Conservation (phyloP, 176 grass and related monocot genomes). For the Ensete glaucum region DNA sequence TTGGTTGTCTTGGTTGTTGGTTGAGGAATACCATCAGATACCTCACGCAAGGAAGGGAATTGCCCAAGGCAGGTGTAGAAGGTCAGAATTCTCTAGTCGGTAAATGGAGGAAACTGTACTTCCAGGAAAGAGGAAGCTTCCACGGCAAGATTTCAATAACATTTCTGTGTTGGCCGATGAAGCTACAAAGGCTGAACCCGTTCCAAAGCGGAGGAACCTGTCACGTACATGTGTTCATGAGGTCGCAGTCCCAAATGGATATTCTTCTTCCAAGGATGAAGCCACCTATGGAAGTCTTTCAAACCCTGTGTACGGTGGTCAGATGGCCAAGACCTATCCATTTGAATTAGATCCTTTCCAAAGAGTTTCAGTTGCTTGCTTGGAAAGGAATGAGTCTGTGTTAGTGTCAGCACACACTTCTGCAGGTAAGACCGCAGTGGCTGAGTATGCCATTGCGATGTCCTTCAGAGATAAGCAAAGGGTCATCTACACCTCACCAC, state of each 20-base stretch:
- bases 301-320: slow-evolving; percentile 46
- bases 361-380: slow-evolving; percentile 66
- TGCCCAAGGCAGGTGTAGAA: neutral
- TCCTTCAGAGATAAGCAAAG: slow-evolving; percentile 92
- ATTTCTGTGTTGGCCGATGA: neutral
- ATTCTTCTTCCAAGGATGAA: slow-evolving; percentile 46
- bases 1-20: neutral
- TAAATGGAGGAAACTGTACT: slow-evolving; percentile 20
- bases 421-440: slow-evolving; percentile 81
- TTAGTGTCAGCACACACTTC: slow-evolving; percentile 94
- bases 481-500: slow-evolving; percentile 85
- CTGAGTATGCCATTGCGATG: slow-evolving; percentile 94
- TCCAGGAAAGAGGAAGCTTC: slow-evolving; percentile 38
- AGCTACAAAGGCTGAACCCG: slow-evolving; percentile 16
- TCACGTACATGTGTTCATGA: slow-evolving; percentile 80
- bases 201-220: slow-evolving; percentile 56
- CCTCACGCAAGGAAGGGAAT: neutral
- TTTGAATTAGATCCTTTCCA: slow-evolving; percentile 96
- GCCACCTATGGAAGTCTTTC: slow-evolving; percentile 53
- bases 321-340: slow-evolving; percentile 92
- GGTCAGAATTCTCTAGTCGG: neutral
- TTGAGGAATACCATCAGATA: neutral
- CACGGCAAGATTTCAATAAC: slow-evolving; percentile 15
- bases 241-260: slow-evolving; percentile 63
- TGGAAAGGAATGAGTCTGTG: slow-evolving; percentile 84